These are phyloP conservation scores for Strobilomyces confusus DNA, from an alignment of 768 basidiomycete genomes.

Conservation along the genomic window DNA sequence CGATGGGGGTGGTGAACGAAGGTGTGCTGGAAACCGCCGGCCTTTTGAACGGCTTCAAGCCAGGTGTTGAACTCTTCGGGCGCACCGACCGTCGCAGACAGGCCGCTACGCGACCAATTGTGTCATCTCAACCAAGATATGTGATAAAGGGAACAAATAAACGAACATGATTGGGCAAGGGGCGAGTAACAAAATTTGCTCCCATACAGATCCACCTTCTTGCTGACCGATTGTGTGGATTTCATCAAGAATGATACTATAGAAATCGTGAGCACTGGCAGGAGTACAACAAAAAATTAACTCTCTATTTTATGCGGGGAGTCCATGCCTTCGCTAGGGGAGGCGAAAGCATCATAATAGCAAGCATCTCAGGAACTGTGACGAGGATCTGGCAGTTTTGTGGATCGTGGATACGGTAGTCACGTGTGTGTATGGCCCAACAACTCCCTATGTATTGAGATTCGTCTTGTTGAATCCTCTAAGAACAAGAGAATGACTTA, in stretches of 20 bases:
- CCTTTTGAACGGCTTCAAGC: conserved; percentile 57
- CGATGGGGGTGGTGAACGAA: conserved; percentile 64
- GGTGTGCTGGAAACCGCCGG: conserved; percentile 54
- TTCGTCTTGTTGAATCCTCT: not conserved
- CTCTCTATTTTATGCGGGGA: conserved; percentile 56
- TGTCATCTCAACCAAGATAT: not conserved
- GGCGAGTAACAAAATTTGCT: conserved; percentile 66
- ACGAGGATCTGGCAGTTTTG: conserved; percentile 69
- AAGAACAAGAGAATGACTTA: conserved; percentile 26
- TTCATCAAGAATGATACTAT: conserved; percentile 57
- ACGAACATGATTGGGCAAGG: conserved; percentile 70
- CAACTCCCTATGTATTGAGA: conserved; percentile 41
- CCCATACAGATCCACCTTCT: conserved; percentile 68
- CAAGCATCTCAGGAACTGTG: conserved; percentile 69
- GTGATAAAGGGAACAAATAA: no score
- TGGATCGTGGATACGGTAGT: conserved; percentile 58
- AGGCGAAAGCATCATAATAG: conserved; percentile 67
- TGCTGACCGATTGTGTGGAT: conserved; percentile 67
- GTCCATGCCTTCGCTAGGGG: conserved; percentile 58
- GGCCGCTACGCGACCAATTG: conserved; percentile 40
- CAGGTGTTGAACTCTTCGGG: conserved; percentile 64
- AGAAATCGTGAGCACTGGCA: not conserved
- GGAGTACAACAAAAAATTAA: not conserved
- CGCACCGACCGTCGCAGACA: conserved; percentile 68
- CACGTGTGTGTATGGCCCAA: conserved; percentile 66